Evolutionary conservation across 2,329 filamentous ascomycete species (phyloP), one percentile per base, ranked within the genome.

Genomic region (Geoglossum cookeanum): DNA sequence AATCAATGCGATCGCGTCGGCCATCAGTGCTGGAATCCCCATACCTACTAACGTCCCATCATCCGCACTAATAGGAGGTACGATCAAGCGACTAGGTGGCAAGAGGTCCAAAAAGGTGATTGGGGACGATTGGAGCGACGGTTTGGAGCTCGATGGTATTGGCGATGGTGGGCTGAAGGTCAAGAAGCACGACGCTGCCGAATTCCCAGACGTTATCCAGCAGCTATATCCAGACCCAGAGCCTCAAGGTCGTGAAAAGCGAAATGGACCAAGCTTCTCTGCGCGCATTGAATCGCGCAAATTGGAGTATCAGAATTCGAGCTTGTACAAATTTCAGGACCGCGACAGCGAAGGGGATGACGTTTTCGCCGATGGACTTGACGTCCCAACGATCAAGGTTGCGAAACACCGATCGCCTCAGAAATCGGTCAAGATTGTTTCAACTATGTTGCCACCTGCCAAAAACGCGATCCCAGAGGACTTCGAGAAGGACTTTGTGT

Each of bases 61-160:
- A 33, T 95, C 91, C 22, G 92, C 92, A 33, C 74, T 98, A 47
- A 79, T 92, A 68, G 91, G 91, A 56, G 92, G 92, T 56, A 91
- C 89, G 8, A 97, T 97, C 66, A 94, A 94, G 72, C 78, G 90
- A 63, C 76, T 97, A 37, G 90, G 90, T 55, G 81, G 81, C 59
- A 78, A 80, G 62, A 88, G 84, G 64, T 75, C 85, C 22, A 83
- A 81, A 65, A 84, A 80, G 65, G 80, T 83, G 45, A 79, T 87
- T 59, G 81, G 86, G 61, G 85, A 89, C 63, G 86, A 91, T 67
- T 91, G 87, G 83, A 83, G 81, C 60, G 84, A 89, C 63, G 87
- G 91, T 63, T 70, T 91, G 54, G 84, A 87, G 63, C 68, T 89
- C 15, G 82, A 84, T 3, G 75, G 76, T 44, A 67, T 73, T 1